Percentiles rank a stretch among this genome's conserved stretches.
phyloP scores from a whole-genome alignment of 345 rosid species.

The Physaria fendleri region DNA sequence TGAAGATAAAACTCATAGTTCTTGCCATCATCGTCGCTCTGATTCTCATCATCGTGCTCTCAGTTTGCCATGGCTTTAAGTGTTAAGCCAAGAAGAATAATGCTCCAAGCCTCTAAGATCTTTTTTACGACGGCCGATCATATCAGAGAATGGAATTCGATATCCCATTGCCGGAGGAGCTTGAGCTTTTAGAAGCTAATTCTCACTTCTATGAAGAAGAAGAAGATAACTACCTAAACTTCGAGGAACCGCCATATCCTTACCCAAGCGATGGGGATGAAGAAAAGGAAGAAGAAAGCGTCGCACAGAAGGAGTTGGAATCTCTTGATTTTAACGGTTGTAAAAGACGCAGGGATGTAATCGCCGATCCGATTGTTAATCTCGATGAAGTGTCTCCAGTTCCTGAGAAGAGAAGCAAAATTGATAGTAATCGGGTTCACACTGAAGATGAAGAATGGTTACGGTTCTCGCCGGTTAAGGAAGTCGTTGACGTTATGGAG shows the following conservation, averaged over 20 bases:
- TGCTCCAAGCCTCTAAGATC: constrained; percentile 11
- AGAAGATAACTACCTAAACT: constrained; percentile 30
- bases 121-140: constrained; percentile 18
- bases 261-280: constrained; percentile 28
- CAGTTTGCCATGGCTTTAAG: constrained; percentile 84
- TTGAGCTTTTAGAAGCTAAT: constrained; percentile 82
- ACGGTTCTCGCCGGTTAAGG: constrained; percentile 41
- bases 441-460: constrained; percentile 60
- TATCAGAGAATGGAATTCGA: constrained; percentile 48
- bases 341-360: constrained; percentile 45
- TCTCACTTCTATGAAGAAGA: constrained; percentile 45
- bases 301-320: constrained; percentile 20
- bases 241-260: constrained; percentile 29
- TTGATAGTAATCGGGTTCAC: constrained; percentile 6
- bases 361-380: constrained; percentile 21
- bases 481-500: constrained; percentile 8
- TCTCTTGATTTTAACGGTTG: constrained; percentile 24
- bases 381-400: constrained; percentile 12
- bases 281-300: constrained; percentile 15
- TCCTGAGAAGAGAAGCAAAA: constrained; percentile 53
- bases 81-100: constrained; percentile 34
- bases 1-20: constrained; percentile 94
- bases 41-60: constrained; percentile 66
- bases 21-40: constrained; percentile 59
- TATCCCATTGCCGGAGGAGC: constrained; percentile 78